Evolutionary conservation across 805 yeast species (phyloP).

Genomic region (Dipodascus albidus): DNA sequence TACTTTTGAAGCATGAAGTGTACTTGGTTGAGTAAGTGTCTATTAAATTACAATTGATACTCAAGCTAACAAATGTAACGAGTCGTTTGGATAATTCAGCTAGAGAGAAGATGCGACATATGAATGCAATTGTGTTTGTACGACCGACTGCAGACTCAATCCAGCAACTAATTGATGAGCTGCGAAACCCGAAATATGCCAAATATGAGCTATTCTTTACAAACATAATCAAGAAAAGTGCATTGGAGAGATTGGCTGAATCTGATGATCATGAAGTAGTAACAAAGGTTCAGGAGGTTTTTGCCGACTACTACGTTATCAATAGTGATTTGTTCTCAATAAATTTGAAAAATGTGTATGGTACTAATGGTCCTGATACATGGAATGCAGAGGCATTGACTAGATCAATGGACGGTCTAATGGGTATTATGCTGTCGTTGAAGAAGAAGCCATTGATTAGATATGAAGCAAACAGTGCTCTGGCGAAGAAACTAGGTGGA

Average conservation of each 20-base stretch:
- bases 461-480: constrained; percentile 57
- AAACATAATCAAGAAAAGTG: constrained; percentile 62
- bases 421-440: constrained; percentile 55
- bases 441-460: constrained; percentile 71
- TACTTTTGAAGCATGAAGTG: constrained; percentile 70
- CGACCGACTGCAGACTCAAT: constrained; percentile 63
- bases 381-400: constrained; percentile 39
- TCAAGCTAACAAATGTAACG: neutral
- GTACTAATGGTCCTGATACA: constrained; percentile 21
- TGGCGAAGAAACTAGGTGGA: constrained; percentile 57
- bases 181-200: constrained; percentile 68
- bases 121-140: constrained; percentile 70
- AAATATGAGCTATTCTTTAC: constrained; percentile 69
- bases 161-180: constrained; percentile 48
- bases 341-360: constrained; percentile 23
- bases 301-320: constrained; percentile 70
- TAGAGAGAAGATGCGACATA: constrained; percentile 64
- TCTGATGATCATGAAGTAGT: constrained; percentile 80
- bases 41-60: neutral
- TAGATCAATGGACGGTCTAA: constrained; percentile 32
- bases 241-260: constrained; percentile 80
- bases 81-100: constrained; percentile 42
- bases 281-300: constrained; percentile 64
- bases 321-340: constrained; percentile 52
- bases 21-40: constrained; percentile 52